Conservation (phyloP, 108 stramenopile species). For the Poteriospumella lacustris region DNA sequence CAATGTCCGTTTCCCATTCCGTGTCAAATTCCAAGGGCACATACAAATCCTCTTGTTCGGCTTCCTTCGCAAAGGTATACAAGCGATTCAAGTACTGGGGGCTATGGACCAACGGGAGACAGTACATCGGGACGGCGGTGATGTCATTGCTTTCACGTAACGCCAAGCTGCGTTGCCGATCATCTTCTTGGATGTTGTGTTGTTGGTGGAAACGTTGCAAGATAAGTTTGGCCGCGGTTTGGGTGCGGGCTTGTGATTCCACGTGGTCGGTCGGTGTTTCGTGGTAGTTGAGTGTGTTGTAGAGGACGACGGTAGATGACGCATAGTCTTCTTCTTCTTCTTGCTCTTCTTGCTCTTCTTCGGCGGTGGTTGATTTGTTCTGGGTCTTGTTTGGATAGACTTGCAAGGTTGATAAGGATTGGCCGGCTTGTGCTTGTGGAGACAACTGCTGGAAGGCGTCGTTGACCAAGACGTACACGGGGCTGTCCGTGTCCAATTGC, state of each 20-base stretch:
- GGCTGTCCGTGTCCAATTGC: not conserved
- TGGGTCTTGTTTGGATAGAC: too few species aligned
- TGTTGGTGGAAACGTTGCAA: not conserved
- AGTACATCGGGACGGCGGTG: not conserved
- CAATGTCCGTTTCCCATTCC: slow-evolving; percentile 10
- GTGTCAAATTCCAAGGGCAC: slow-evolving; percentile 11
- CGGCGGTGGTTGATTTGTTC: too few species aligned
- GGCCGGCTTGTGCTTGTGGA: not conserved
- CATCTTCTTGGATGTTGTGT: not conserved
- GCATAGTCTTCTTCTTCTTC: not conserved
- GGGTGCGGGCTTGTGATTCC: not conserved
- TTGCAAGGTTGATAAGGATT: too few species aligned
- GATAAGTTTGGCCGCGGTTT: not conserved
- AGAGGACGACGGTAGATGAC: not conserved
- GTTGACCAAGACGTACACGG: not conserved
- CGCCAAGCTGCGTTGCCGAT: not conserved
- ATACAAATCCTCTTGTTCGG: not conserved
- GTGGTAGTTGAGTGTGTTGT: not conserved
- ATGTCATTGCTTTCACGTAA: not conserved
- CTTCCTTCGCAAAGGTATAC: not conserved
- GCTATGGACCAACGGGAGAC: not conserved
- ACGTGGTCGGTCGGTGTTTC: not conserved
- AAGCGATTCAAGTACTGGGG: not conserved
- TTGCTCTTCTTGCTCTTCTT: too few species aligned
- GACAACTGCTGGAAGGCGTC: not conserved